A percentile compares a stretch with the other conserved stretches of the same genome.
These are phyloP conservation scores for Chamaecyparis obtusa DNA, from an alignment of 75 land plant genomes.

Conservation along the genomic window DNA sequence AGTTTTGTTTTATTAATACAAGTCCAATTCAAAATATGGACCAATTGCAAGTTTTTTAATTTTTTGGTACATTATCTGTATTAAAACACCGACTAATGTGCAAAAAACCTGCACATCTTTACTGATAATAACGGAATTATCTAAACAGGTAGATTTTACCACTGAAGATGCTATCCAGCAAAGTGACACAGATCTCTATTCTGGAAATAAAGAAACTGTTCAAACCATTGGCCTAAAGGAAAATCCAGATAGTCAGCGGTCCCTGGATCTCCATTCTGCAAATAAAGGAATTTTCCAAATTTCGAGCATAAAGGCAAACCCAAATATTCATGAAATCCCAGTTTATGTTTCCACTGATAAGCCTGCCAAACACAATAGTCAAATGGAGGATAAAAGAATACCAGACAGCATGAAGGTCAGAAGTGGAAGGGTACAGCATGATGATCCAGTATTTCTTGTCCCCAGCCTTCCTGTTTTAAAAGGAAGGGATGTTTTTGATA, in stretches of 20 bases:
- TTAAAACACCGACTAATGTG: not conserved
- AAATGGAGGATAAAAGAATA: not conserved
- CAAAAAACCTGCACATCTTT: not conserved
- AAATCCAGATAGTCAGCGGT: not conserved
- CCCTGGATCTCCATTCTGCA: not conserved
- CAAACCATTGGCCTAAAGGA: not conserved
- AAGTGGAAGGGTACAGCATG: constrained; percentile 39
- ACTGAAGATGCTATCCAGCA: not conserved
- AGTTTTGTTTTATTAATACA: not conserved
- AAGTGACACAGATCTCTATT: not conserved
- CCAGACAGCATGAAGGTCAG: constrained; percentile 9
- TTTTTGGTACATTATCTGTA: not conserved
- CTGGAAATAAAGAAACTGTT: not conserved
- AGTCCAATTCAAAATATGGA: not conserved
- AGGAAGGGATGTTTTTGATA: constrained; percentile 10
- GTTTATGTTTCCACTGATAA: not conserved
- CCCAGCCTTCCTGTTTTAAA: not conserved
- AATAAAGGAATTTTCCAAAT: not conserved
- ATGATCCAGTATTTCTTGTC: constrained; percentile 26
- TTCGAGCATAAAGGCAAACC: not conserved
- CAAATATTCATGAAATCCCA: not conserved
- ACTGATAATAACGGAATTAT: not conserved
- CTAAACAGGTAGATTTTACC: not conserved
- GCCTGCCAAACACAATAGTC: not conserved
- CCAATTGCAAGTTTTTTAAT: not conserved